Conservation (phyloP, 805 yeast species). For the Lipomyces orientalis region DNA sequence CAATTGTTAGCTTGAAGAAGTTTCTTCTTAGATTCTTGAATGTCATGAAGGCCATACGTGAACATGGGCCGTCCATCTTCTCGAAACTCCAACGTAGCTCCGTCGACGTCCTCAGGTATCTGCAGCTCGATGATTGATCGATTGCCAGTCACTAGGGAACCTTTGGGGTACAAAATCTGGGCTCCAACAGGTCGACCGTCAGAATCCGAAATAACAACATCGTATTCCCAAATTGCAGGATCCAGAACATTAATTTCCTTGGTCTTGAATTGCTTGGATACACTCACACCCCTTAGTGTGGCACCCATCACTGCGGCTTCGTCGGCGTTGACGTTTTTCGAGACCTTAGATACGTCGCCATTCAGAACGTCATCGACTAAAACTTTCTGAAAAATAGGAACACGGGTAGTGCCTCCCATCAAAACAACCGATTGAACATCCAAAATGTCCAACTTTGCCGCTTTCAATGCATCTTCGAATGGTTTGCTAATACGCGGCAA, state of each 20-base stretch:
- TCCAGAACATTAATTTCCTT: conserved; percentile 67
- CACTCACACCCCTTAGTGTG: conserved; percentile 77
- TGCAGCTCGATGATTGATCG: conserved; percentile 6
- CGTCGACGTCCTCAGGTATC: conserved; percentile 17
- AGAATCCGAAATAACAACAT: conserved; percentile 44
- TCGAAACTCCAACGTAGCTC: conserved; percentile 20
- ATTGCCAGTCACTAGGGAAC: conserved; percentile 49
- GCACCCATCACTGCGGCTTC: conserved; percentile 93
- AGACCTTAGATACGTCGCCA: conserved; percentile 61
- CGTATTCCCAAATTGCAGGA: conserved; percentile 57
- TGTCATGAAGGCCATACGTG: conserved; percentile 14
- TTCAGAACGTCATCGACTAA: conserved; percentile 43
- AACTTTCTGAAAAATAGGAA: conserved; percentile 77
- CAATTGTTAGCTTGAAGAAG: conserved; percentile 23
- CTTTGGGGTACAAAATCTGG: conserved; percentile 54
- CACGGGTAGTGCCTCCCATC: conserved; percentile 90
- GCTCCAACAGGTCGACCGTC: conserved; percentile 39
- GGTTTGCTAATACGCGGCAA: conserved; percentile 59
- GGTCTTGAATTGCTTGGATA: conserved; percentile 71
- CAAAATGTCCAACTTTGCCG: conserved; percentile 40
- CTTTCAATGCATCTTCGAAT: conserved; percentile 56
- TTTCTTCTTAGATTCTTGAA: conserved; percentile 22
- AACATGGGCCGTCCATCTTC: conserved; percentile 21
- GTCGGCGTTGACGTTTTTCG: conserved; percentile 92
- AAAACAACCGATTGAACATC: conserved; percentile 71